These are phyloP conservation scores for Penicillium lagena DNA, from an alignment of 495 filamentous ascomycete genomes.

Conservation along the genomic window DNA sequence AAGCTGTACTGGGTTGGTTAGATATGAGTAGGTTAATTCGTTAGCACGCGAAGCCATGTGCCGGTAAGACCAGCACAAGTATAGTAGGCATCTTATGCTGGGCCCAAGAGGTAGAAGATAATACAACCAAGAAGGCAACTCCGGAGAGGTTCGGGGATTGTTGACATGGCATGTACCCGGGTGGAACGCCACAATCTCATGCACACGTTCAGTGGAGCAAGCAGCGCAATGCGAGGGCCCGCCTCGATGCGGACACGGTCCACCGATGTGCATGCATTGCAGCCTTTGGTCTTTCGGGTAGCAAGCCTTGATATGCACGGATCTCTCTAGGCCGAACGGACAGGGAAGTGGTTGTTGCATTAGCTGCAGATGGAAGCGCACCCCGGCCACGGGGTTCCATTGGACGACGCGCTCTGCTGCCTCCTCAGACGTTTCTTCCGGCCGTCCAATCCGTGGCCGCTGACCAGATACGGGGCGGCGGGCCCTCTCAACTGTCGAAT, in stretches of 20 bases:
- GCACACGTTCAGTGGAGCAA: constrained; percentile 2
- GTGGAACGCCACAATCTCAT: not conserved
- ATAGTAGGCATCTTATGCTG: too few relatives aligned
- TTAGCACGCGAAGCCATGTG: too few relatives aligned
- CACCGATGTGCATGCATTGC: constrained; percentile 10
- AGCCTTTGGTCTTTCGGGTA: too few relatives aligned
- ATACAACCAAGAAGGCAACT: too few relatives aligned
- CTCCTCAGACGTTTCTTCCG: constrained; percentile 10
- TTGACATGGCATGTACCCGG: not conserved
- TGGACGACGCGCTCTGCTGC: constrained; percentile 23
- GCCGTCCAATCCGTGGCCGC: constrained; percentile 26
- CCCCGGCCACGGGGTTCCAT: constrained; percentile 18
- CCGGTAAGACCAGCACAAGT: too few relatives aligned
- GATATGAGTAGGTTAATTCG: too few relatives aligned
- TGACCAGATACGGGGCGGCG: constrained; percentile 10
- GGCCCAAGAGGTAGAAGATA: too few relatives aligned
- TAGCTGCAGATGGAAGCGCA: constrained; percentile 30
- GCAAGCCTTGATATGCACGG: constrained; percentile 8
- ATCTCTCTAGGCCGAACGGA: constrained; percentile 5
- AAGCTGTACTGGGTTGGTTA: too few relatives aligned
- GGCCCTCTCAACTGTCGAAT: constrained; percentile 24
- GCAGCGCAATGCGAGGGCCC: constrained; percentile 25
- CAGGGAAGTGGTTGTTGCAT: constrained; percentile 5
- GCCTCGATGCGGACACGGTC: constrained; percentile 11
- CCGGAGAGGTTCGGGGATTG: too few relatives aligned